Evolutionary conservation across 1,284 basidiomycete species (phyloP).

Genomic region (Albatrellus sp.): DNA sequence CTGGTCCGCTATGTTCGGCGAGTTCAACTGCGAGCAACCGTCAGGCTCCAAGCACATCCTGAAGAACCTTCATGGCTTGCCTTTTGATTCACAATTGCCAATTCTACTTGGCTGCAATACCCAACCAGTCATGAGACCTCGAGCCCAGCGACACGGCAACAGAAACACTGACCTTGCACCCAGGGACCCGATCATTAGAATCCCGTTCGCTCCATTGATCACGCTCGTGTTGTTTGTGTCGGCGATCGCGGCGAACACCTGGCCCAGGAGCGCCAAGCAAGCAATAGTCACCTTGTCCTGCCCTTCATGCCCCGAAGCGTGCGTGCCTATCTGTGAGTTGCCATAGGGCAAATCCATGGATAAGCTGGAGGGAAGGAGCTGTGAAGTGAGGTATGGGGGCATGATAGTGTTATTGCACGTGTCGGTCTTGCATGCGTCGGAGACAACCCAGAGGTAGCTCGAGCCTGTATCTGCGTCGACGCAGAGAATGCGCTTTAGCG

Average conservation of each 20-base stretch:
- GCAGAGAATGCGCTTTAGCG: too few species aligned
- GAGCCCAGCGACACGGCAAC: conserved; percentile 6
- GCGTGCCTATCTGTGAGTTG: conserved; percentile 25
- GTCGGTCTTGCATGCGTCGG: conserved; percentile 17
- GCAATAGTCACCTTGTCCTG: conserved; percentile 22
- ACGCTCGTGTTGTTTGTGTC: conserved; percentile 24
- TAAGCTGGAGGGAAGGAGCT: conserved; percentile 15
- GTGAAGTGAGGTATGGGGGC: conserved; percentile 17
- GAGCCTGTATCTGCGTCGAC: conserved; percentile 25
- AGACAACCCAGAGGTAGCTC: conserved; percentile 27
- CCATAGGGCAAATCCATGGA: conserved; percentile 20
- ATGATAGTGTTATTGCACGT: conserved; percentile 12
- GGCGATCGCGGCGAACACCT: conserved; percentile 22
- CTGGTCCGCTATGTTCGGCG: too few species aligned
- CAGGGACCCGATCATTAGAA: conserved; percentile 27
- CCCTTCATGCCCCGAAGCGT: conserved; percentile 22
- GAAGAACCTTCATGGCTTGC: too few species aligned
- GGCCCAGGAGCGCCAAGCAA: conserved; percentile 17
- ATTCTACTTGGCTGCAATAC: too few species aligned
- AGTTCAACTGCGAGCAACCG: too few species aligned
- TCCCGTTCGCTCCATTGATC: conserved; percentile 22
- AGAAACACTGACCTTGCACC: conserved; percentile 16
- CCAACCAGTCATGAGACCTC: too few species aligned
- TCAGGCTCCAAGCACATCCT: too few species aligned
- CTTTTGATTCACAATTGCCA: too few species aligned